phyloP scores from a whole-genome alignment of 139 green algal species.

The Diplosphaera chodatii region DNA sequence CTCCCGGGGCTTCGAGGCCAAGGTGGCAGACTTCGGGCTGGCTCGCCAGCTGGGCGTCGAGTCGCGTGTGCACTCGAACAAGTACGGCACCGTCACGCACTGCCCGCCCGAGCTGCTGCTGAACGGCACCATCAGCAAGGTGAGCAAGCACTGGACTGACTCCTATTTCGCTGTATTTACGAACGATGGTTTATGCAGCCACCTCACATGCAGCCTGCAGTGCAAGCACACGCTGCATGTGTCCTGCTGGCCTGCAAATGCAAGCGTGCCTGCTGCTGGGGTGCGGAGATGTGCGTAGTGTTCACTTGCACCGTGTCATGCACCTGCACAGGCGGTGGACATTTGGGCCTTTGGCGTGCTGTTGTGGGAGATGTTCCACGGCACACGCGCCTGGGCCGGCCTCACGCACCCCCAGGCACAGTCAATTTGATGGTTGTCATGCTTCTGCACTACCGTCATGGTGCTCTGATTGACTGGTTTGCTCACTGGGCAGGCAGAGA shows the following conservation, averaged over 20 bases:
- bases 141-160: neutral
- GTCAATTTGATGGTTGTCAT: too few species aligned
- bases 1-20: neutral
- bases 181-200: too few species aligned
- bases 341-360: slow-evolving; percentile 37
- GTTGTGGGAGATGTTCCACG: slow-evolving; percentile 51
- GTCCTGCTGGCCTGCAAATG: too few species aligned
- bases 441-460: too few species aligned
- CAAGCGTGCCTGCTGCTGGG: too few species aligned
- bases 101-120: slow-evolving; percentile 5
- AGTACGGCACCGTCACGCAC: slow-evolving; percentile 5
- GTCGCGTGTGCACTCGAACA: neutral
- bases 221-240: too few species aligned
- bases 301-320: too few species aligned
- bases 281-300: too few species aligned
- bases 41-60: neutral
- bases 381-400: slow-evolving; percentile 35
- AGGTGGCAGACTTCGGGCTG: slow-evolving; percentile 7
- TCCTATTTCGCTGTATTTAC: too few species aligned
- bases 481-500: too few species aligned
- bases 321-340: slow-evolving; percentile 10
- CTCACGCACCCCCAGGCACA: slow-evolving; percentile 34
- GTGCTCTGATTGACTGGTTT: too few species aligned
- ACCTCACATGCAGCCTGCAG: too few species aligned
- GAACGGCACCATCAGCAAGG: neutral